Base-by-base conservation (phyloP, 2,329 filamentous ascomycete genomes). In the Parafenestella ontariensis region DNA sequence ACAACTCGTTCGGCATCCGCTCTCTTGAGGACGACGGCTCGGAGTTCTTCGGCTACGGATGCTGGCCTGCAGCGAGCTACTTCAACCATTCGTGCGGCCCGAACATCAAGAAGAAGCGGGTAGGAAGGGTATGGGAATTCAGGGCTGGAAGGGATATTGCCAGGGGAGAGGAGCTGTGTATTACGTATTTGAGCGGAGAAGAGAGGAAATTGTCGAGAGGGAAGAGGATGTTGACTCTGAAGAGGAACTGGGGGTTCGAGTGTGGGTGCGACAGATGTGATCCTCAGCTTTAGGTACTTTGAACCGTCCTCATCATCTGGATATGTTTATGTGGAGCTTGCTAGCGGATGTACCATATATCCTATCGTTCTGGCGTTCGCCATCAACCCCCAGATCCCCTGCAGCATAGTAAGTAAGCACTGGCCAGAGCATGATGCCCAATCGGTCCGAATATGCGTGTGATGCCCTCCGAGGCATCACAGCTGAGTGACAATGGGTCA, bases 1-100 rank as follows among this genome's bases (percentile, higher is more conserved):
- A 81, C 59, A 82, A 82, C 54, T 74, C 77, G 1, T 82, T 82
- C 53, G 79, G 79, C 26, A 79, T 82, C 39, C 75, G 77, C 6
- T 72, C 69, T 10, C 71, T 77, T 3, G 76, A 77, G 46, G 78
- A 80, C 45, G 78, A 78, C 31, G 77, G 77, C 8, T 74, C 76
- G 8, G 80, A 82, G 61, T 81, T 81, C 62, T 77, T 82, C 55
- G 80, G 79, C 15, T 82, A 78, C 44, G 79, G 76, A 0, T 73
- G 81, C 29, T 82, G 79, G 74, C 77, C 79, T 0, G 65, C 66
- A 5, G 79, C 80, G 0, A 78, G 75, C 56, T 82, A 80, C 64
- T 82, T 81, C 70, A 82, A 82, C 46, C 80, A 82, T 57, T 77
- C 73, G 5, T 82, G 80, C 61, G 64, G 46, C 15, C 78, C 79